Percentiles rank a stretch among this genome's conserved stretches.
These are phyloP conservation scores for Psilocybe cyanescens DNA, from an alignment of 768 basidiomycete genomes.

Conservation along the genomic window DNA sequence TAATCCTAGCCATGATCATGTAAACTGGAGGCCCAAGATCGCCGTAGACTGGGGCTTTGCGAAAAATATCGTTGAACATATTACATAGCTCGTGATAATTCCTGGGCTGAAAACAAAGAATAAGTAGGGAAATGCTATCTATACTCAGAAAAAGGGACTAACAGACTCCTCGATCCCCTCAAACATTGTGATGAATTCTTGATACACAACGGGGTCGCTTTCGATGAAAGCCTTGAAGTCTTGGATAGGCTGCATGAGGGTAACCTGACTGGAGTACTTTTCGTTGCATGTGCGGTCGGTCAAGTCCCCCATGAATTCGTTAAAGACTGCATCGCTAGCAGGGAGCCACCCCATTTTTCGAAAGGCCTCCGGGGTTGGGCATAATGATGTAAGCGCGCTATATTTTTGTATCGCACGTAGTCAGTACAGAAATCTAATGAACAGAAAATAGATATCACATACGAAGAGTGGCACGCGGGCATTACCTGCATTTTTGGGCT, in stretches of 20 bases:
- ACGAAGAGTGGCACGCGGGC: neutral
- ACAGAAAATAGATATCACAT: neutral
- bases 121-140: neutral
- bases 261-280: neutral
- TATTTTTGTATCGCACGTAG: neutral
- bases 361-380: conserved; percentile 2
- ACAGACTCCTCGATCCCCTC: conserved; percentile 5
- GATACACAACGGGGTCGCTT: neutral
- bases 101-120: neutral
- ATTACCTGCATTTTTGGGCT: neutral
- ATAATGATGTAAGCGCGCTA: neutral
- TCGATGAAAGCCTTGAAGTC: conserved; percentile 10
- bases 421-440: neutral
- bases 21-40: conserved; percentile 11
- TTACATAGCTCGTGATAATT: conserved; percentile 4
- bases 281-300: neutral
- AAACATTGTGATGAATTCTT: conserved; percentile 8
- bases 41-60: conserved; percentile 2
- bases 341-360: conserved; percentile 8
- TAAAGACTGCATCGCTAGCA: conserved; percentile 1
- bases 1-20: conserved; percentile 9
- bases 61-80: conserved; percentile 12
- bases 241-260: conserved; percentile 6
- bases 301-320: neutral
- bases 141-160: neutral